phyloP scores from a whole-genome alignment of 805 yeast genomes.

The Dipodascus geniculatus region DNA sequence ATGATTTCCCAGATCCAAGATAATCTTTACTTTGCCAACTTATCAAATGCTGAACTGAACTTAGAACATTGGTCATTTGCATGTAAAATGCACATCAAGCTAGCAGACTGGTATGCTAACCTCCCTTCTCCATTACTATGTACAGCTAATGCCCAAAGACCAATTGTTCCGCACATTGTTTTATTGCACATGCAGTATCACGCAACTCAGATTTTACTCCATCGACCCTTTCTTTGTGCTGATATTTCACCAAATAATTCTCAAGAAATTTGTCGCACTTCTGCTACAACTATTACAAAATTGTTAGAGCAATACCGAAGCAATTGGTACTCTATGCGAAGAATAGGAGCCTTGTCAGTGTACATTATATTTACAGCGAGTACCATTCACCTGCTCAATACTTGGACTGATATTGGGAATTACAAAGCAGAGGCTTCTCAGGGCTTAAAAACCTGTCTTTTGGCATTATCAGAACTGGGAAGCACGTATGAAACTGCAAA shows the following conservation, averaged over 20 bases:
- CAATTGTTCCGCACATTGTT: slow-evolving; percentile 9
- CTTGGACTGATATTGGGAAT: slow-evolving; percentile 2
- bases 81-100: slow-evolving; percentile 6
- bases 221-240: slow-evolving; percentile 8
- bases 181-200: slow-evolving; percentile 10
- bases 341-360: slow-evolving; percentile 12
- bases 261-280: slow-evolving; percentile 7
- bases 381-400: slow-evolving; percentile 5
- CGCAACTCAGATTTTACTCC: slow-evolving; percentile 12
- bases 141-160: slow-evolving; percentile 1
- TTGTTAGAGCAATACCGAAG: slow-evolving; percentile 8
- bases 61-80: slow-evolving; percentile 1
- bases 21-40: slow-evolving; percentile 8
- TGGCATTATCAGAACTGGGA: not conserved
- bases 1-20: slow-evolving; percentile 10
- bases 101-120: slow-evolving; percentile 8
- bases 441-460: not conserved
- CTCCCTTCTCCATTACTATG: slow-evolving; percentile 7
- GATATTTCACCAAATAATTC: slow-evolving; percentile 3
- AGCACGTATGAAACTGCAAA: not conserved
- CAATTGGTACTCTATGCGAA: slow-evolving; percentile 9
- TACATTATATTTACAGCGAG: slow-evolving; percentile 14
- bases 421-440: not conserved
- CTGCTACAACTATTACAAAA: slow-evolving; percentile 7
- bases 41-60: slow-evolving; percentile 1